Evolutionary conservation across 2,329 filamentous ascomycete genomes (phyloP), one percentile per base, ranked within the genome.

Genomic region (Penicillium hesseltinei): DNA sequence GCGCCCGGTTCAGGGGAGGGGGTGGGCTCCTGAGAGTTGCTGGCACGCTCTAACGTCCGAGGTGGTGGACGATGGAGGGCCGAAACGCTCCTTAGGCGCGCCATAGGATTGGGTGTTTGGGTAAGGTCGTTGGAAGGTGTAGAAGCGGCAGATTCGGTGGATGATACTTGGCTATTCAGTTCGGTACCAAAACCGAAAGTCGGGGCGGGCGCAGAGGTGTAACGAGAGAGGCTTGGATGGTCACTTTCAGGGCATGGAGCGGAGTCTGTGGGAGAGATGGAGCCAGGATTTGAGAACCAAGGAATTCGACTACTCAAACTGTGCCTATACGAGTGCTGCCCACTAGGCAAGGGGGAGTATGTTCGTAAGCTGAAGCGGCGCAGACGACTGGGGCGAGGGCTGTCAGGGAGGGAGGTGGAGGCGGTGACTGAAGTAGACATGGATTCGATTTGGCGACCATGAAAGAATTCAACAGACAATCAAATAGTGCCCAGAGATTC

Each of bases 301-400:
- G 74, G 69, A 33, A 75, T 66, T 56, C 75, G 69, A 62, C 62
- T 73, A 53, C 69, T 70, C 35, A 76, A 57, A 56, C 71, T 73
- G 57, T 72, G 47, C 31, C 46, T 71, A 52, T 72, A 73, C 59
- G 68, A 66, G 33, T 68, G 72, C 48, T 69, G 66, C 25, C 60
- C 55, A 53, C 54, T 60, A 36, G 64, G 48, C 23, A 21, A 45
- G 29, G 66, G 61, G 25, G 67, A 61, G 62, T 75, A 75, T 40
- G 73, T 68, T 55, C 74, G 71, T 54, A 77, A 68, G 65, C 73
- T 77, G 46, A 77, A 64, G 48, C 75, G 73, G 45, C 74, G 73
- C 58, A 76, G 67, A 54, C 70, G 72, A 51, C 73, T 69, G 45
- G 69, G 65, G 60, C 73, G 73, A 67, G 62, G 59, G 57, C 59